Evolutionary conservation across 163 green algal genomes (phyloP).

Genomic region (Volvox carteri): DNA sequence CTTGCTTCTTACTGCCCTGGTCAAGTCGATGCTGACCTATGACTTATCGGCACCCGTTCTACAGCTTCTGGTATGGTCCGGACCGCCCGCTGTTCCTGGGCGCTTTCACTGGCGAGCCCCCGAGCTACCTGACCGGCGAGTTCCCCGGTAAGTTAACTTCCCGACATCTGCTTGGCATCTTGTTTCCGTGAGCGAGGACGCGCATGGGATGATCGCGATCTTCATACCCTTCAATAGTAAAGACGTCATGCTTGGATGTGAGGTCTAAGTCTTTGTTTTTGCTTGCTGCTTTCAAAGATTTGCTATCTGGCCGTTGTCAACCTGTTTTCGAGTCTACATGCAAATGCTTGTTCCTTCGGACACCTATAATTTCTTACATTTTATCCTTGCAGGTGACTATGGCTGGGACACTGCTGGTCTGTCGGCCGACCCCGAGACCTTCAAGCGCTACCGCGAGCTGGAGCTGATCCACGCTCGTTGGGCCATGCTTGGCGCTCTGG

Average conservation of each 20-base stretch:
- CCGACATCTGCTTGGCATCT: no score
- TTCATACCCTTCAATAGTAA: no score
- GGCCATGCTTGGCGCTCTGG: conserved; percentile 94
- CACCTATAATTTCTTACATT: no score
- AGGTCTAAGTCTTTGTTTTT: no score
- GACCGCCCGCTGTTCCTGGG: conserved; percentile 86
- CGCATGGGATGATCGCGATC: no score
- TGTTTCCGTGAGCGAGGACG: no score
- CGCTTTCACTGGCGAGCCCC: conserved; percentile 71
- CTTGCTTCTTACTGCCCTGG: no score
- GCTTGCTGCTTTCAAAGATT: no score
- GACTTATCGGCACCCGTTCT: neutral
- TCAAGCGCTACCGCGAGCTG: conserved; percentile 78
- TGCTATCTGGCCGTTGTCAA: no score
- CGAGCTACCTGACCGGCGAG: conserved; percentile 72
- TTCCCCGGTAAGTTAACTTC: conserved; percentile 67
- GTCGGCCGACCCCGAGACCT: conserved; percentile 78
- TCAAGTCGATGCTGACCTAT: neutral
- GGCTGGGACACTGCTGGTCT: conserved; percentile 84
- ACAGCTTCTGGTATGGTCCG: conserved; percentile 67
- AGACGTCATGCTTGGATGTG: no score
- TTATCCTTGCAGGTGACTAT: conserved; percentile 71
- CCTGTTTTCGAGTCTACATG: no score
- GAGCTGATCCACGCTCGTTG: conserved; percentile 85
- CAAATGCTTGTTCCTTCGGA: no score